Conservation (phyloP, 139 green algal species). For the Chlamydomonas sp. region DNA sequence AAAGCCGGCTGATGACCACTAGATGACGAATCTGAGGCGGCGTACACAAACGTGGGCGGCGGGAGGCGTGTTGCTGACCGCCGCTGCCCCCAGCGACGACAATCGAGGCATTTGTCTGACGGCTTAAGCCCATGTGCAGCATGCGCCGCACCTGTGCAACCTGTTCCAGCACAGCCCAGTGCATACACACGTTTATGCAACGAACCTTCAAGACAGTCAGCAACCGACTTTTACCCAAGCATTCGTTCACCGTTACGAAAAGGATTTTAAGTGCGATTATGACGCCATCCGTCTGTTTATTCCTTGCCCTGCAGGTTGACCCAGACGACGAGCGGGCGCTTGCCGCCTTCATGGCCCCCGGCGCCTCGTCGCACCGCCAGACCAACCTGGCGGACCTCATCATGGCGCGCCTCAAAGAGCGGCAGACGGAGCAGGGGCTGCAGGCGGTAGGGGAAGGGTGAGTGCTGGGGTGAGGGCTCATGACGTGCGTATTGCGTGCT, state of each 20-base stretch:
- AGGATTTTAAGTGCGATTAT: background rate
- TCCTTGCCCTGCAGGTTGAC: constrained; percentile 46
- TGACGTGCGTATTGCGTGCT: too few relatives aligned
- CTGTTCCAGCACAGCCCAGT: too few relatives aligned
- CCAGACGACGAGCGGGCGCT: constrained; percentile 87
- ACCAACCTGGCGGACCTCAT: constrained; percentile 92
- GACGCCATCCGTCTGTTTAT: background rate
- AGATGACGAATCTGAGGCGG: background rate
- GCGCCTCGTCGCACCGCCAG: constrained; percentile 34
- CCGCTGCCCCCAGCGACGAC: background rate
- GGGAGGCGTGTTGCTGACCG: too few relatives aligned
- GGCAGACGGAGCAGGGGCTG: constrained; percentile 52
- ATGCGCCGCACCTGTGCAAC: too few relatives aligned
- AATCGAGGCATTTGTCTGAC: constrained; percentile 13
- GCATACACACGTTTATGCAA: too few relatives aligned
- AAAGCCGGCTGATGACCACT: constrained; percentile 8
- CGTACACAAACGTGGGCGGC: too few relatives aligned
- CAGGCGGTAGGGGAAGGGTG: constrained; percentile 3
- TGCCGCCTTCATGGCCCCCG: constrained; percentile 78
- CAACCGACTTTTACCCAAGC: too few relatives aligned
- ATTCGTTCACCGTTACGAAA: too few relatives aligned
- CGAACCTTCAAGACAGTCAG: too few relatives aligned
- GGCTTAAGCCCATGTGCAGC: background rate
- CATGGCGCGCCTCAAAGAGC: constrained; percentile 71
- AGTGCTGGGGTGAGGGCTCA: background rate